phyloP scores from a whole-genome alignment of 345 rosid genomes.

The Hibiscus trionum region DNA sequence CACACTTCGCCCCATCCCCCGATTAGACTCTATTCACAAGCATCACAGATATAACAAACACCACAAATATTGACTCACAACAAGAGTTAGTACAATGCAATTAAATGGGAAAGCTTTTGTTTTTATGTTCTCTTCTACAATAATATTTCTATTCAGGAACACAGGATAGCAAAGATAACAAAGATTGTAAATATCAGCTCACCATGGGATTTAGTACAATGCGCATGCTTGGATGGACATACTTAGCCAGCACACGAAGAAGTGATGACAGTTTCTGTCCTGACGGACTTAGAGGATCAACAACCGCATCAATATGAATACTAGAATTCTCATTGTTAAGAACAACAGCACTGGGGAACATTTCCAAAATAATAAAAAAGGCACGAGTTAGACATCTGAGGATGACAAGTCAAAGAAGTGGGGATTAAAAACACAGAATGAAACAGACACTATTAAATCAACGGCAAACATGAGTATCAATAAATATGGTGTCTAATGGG shows the following conservation, averaged over 20 bases:
- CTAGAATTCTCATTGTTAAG: slow-evolving; percentile 58
- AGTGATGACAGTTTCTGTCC: slow-evolving; percentile 91
- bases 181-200: slow-evolving; percentile 23
- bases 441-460: neutral
- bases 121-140: neutral
- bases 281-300: slow-evolving; percentile 87
- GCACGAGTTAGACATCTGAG: neutral
- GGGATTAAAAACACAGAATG: neutral
- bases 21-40: neutral
- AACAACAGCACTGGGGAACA: neutral
- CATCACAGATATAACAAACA: neutral
- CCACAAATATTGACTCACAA: slow-evolving; percentile 47
- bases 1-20: neutral
- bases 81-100: slow-evolving; percentile 62
- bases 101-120: neutral
- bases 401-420: neutral
- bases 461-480: neutral
- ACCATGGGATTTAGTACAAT: slow-evolving; percentile 91
- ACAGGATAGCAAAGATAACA: neutral
- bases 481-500: neutral
- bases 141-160: neutral
- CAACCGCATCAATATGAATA: slow-evolving; percentile 85
- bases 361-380: neutral
- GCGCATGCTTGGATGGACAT: slow-evolving; percentile 87
- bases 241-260: slow-evolving; percentile 63